Conservation (phyloP, 345 rosid genomes). For the Eucalyptus polyanthemos region DNA sequence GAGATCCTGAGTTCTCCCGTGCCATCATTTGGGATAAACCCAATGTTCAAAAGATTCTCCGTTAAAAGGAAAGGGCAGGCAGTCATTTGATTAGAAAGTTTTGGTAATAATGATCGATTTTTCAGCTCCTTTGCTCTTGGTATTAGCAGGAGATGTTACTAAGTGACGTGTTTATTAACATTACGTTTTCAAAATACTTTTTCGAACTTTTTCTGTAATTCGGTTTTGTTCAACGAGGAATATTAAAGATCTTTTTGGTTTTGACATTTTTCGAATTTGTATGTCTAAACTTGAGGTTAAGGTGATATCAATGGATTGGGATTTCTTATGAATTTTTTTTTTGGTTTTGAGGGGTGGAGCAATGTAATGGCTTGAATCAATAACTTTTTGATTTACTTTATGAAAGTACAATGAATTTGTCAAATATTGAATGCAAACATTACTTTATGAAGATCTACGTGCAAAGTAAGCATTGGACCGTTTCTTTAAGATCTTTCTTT, state of each 20-base stretch:
- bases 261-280: background rate
- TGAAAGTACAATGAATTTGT: background rate
- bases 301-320: accelerated
- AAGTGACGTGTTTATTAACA: background rate
- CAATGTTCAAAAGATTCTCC: background rate
- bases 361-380: background rate
- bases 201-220: accelerated
- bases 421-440: background rate
- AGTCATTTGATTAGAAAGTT: background rate
- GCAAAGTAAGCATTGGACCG: accelerated
- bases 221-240: background rate
- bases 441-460: background rate
- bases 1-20: background rate
- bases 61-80: background rate
- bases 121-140: background rate
- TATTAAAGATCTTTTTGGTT: accelerated
- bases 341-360: background rate
- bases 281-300: background rate
- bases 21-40: background rate
- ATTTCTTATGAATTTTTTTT: background rate
- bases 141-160: background rate
- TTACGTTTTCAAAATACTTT: background rate
- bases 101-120: background rate
- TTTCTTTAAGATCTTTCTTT: background rate
- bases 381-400: background rate